Base-by-base conservation (phyloP, 2,329 filamentous ascomycete genomes). In the Bipolaris oryzae region DNA sequence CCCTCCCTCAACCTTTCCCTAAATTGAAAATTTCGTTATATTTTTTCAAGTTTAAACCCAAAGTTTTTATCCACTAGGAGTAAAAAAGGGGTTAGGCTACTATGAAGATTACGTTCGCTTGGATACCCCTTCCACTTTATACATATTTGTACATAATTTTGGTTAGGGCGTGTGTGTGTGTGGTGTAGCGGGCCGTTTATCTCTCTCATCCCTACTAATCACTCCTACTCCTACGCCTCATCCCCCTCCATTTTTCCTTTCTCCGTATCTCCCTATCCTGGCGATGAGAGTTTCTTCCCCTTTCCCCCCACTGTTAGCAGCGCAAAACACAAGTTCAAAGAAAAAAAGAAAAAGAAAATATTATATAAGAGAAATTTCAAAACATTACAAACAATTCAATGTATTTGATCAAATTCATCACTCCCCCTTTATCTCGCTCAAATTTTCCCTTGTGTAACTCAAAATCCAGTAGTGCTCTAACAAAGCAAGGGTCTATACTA, bases 111-210 rank as follows among this genome's bases (percentile, higher is more conserved):
- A 60, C 61, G 34, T 53, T 66, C 63, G 48, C 43, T 63, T 52
- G 43, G 49, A 62, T 60, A 55, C 61, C 63, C 57, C 56, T 62
- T 57, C 50, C 49, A 23, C 50, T 62, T 60, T 56, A 55, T 48
- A 63, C 45, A 37, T 48, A 37, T 50, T 60, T 66, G 63, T 66
- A 64, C 55, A 66, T 66, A 63, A 64, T 62, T 61, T 34, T 45
- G 38, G 54, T 49, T 25, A 9, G 21, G 39, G 21, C 20, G 39
- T 43, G 13, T 7, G 15, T 16, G 49, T 3, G 15, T 45, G 43
- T 44, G n/a, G 41, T 31, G 41, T 18, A 23, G 25, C 23, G n/a
- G 41, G 28, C 10, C 28, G 28, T 31, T 31, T 31, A 44, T n/a
- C 31, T 21, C 13, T 42, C 39, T 42, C 39, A 42, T 42, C 39